These are phyloP conservation scores for Cyclostephanos tholiformis DNA, from an alignment of 108 stramenopile species.

Conservation along the genomic window DNA sequence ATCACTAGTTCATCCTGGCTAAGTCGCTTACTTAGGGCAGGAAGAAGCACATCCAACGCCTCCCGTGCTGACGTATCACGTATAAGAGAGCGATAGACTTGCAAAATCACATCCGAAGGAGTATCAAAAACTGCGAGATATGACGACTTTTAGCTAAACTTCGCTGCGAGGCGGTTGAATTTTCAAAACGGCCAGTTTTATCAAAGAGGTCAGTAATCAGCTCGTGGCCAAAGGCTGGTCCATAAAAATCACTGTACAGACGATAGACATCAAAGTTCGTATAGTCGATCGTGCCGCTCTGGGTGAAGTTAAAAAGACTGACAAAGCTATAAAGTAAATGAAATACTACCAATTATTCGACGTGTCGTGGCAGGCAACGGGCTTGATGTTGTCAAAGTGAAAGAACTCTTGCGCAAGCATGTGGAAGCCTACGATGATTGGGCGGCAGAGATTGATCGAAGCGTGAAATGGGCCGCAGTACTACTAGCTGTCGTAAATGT, in stretches of 20 bases:
- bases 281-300: slow-evolving; percentile 34
- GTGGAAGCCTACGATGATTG: slow-evolving; percentile 78
- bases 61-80: slow-evolving; percentile 84
- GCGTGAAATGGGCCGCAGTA: slow-evolving; percentile 71
- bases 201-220: slow-evolving; percentile 55
- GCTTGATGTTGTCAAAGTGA: slow-evolving; percentile 79
- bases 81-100: slow-evolving; percentile 84
- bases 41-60: slow-evolving; percentile 86
- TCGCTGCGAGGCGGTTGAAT: slow-evolving; percentile 60
- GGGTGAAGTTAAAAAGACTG: slow-evolving; percentile 39
- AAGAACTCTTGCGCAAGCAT: slow-evolving; percentile 77
- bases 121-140: slow-evolving; percentile 78
- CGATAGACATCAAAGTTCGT: slow-evolving; percentile 22
- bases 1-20: slow-evolving; percentile 58
- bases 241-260: slow-evolving; percentile 24
- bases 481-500: slow-evolving; percentile 62
- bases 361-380: slow-evolving; percentile 83
- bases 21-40: slow-evolving; percentile 72
- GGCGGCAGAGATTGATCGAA: slow-evolving; percentile 84
- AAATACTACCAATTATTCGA: slow-evolving; percentile 69
- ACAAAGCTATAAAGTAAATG: slow-evolving; percentile 61
- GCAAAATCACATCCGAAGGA: slow-evolving; percentile 84
- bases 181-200: slow-evolving; percentile 17
- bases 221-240: slow-evolving; percentile 48
- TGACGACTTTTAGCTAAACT: slow-evolving; percentile 48